These are phyloP conservation scores for Erysimum cheiranthoides DNA, from an alignment of 345 rosid species.

Conservation along the genomic window DNA sequence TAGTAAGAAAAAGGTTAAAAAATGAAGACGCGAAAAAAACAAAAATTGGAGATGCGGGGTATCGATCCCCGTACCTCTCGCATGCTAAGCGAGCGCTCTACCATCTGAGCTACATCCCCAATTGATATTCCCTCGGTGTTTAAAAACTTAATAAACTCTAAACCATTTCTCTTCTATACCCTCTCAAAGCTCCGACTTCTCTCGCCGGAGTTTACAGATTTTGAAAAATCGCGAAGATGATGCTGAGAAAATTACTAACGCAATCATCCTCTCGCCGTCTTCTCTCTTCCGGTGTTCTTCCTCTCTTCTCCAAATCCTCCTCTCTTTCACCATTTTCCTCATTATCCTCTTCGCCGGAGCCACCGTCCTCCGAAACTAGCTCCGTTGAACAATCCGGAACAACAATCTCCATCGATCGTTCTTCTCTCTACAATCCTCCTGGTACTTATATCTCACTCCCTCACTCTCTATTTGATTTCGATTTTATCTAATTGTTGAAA, in stretches of 20 bases:
- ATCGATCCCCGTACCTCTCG: constrained; percentile 78
- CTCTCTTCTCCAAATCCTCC: constrained; percentile 34
- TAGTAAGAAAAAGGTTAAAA: neutral
- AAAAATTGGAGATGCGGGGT: constrained; percentile 15
- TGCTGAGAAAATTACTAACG: constrained; percentile 56
- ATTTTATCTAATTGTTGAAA: constrained; percentile 8
- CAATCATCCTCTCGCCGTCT: constrained; percentile 51
- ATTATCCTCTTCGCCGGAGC: constrained; percentile 48
- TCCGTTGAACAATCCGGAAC: constrained; percentile 53
- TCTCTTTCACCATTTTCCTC: constrained; percentile 47
- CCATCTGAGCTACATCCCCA: constrained; percentile 95
- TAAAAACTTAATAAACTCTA: too few species aligned
- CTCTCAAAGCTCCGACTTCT: neutral
- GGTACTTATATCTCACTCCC: constrained; percentile 42
- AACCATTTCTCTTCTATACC: neutral
- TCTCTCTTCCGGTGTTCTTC: constrained; percentile 43
- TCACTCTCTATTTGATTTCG: neutral
- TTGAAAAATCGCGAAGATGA: constrained; percentile 42
- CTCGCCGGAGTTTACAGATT: constrained; percentile 18
- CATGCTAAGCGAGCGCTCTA: constrained; percentile 95
- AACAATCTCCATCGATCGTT: constrained; percentile 77
- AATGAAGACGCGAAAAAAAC: neutral
- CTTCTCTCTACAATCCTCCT: constrained; percentile 62
- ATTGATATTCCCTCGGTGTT: too few species aligned
- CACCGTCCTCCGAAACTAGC: constrained; percentile 45